Evolutionary conservation across 208 protist genomes (phyloP), one percentile per base, ranked within the genome.

Genomic region (Acanthamoeba sp.): DNA sequence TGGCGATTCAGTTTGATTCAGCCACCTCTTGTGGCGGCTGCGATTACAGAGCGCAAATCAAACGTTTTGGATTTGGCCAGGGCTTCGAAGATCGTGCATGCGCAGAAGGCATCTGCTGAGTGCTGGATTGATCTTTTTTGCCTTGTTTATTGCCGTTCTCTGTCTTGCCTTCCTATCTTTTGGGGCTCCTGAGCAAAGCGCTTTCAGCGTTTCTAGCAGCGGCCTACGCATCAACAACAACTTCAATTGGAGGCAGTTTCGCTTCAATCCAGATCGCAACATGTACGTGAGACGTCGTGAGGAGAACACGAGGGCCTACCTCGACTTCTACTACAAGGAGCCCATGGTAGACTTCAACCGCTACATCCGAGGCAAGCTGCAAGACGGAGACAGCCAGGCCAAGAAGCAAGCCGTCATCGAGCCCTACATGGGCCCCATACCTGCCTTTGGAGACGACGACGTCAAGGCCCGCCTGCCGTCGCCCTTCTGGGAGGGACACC

Each of bases 311-410:
- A 32, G 82, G 45, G 82, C 82, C 45, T 89, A 89, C 82, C 48
- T 89, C 16, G 82, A 89, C 82, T 89, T 89, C 82, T 89, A 89
- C 55, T 89, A 89, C 82, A 89, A 42, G 55, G 82, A 89, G 48
- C 82, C 82, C 82, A 57, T 89, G 82, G 82, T 89, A 9, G 82
- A 27, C 50, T 62, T 64, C 82, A 89, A 89, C 34, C 82, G 29
- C 55, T 89, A 66, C 82, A 89, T 89, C 40, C 42, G 10, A 14
- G 38, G 55, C 50, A 64, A 89, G 40, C 73, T 22, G 10, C 55
- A 34, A 64, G 82, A 34, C 18, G 50, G 20, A 40, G 18, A 89
- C 6, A 1, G 22, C 38, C n/a, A 34, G 16, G 69, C 18, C 36
- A 34, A 32, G 36, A 80, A 16, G 20, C 42, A 27, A 55, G 16